phyloP scores from a whole-genome alignment of 2,329 filamentous ascomycete species.

The Pseudogymnoascus sp. region DNA sequence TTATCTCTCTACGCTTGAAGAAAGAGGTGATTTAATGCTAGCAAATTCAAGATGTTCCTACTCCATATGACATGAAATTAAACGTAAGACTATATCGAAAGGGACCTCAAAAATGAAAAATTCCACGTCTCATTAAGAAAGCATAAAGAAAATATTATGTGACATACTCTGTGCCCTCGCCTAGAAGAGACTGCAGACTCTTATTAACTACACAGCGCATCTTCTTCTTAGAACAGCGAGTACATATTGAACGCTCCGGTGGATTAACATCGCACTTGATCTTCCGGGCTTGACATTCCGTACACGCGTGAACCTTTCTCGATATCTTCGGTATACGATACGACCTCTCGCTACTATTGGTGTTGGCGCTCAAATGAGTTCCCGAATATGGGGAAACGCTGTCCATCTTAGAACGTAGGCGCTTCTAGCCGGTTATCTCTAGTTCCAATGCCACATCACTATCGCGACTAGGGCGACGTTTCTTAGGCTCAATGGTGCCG shows the following conservation, averaged over 20 bases:
- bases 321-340: constrained; percentile 21
- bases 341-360: not conserved
- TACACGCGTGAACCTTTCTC: constrained; percentile 26
- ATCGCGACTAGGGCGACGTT: not conserved
- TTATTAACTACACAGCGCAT: constrained; percentile 48
- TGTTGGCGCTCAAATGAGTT: not conserved
- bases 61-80: not conserved
- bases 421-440: not conserved
- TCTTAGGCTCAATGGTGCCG: not conserved
- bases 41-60: not conserved
- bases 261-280: constrained; percentile 39
- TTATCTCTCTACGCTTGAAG: not conserved
- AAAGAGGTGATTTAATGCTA: not conserved
- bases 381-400: not conserved
- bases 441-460: not conserved
- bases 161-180: constrained; percentile 44
- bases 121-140: not conserved
- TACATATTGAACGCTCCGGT: constrained; percentile 37
- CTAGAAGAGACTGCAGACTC: constrained; percentile 47
- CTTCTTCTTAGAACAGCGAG: constrained; percentile 42
- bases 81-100: not conserved
- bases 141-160: not conserved
- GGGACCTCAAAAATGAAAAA: not conserved
- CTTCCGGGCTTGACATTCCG: constrained; percentile 46
- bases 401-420: not conserved